phyloP scores from a whole-genome alignment of 371 early-diverging fungal species.

The Thermomucor indicae-seudaticae region DNA sequence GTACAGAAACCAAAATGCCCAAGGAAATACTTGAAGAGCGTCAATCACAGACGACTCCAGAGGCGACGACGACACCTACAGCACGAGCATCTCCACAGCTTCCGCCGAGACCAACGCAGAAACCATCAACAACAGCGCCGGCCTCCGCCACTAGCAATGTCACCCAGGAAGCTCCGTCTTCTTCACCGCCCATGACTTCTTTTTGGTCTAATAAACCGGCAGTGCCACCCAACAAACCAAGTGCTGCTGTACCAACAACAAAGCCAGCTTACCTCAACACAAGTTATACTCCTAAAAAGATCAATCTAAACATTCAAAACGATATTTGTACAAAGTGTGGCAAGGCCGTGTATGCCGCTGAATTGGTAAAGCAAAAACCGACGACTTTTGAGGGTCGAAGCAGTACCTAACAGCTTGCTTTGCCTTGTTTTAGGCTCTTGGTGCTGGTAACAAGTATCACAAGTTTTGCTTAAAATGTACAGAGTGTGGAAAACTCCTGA shows the following conservation, averaged over 20 bases:
- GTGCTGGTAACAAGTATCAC: conserved; percentile 49
- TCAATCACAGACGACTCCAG: conserved; percentile 1
- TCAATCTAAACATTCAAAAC: conserved; percentile 27
- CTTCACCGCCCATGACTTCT: conserved; percentile 9
- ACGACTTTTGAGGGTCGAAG: too few relatives aligned
- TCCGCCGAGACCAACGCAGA: conserved; percentile 9
- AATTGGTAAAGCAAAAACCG: conserved; percentile 33
- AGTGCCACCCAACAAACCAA: not conserved
- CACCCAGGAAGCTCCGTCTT: not conserved
- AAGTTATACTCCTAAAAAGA: conserved; percentile 38
- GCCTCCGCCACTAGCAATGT: not conserved
- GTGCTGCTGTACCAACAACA: conserved; percentile 1
- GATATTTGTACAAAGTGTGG: conserved; percentile 42
- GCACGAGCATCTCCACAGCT: conserved; percentile 8
- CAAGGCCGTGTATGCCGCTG: conserved; percentile 48
- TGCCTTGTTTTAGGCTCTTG: conserved; percentile 32
- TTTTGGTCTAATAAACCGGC: conserved; percentile 8
- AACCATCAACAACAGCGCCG: conserved; percentile 2
- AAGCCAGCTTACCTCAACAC: conserved; percentile 21
- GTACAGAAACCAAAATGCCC: conserved; percentile 44
- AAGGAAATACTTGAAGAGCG: conserved; percentile 32
- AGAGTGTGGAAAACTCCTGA: conserved; percentile 38
- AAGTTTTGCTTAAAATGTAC: conserved; percentile 40
- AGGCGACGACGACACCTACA: conserved; percentile 2
- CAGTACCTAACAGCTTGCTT: too few relatives aligned